Evolutionary conservation across 306 rosid genomes (phyloP), one percentile per base, ranked within the genome.

Genomic region (Inga leiocalycina): DNA sequence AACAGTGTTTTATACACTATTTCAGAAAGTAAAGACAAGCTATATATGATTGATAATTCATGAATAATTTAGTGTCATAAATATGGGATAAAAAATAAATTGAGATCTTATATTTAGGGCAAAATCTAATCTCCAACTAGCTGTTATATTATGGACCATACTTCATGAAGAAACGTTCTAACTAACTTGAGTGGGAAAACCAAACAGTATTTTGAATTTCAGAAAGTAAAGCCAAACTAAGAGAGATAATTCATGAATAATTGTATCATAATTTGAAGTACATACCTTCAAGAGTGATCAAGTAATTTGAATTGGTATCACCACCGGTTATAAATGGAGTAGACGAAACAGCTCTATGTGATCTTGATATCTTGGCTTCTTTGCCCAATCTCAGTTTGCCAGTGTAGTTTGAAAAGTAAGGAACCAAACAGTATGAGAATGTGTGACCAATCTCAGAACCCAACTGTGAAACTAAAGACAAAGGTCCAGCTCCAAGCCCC

Each of bases 351-450:
- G 44, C 69, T 2, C 24, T 44, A 10, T 24, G 4, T 8, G 27
- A 37, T 71, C 76, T 44, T 10, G 68, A 37, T 35, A 51, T 45
- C 1, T 2, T 39, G 2, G 80, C 64, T 24, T 51, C 22, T 4
- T 11, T 2, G 1, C 71, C 85, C 13, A 82, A 39, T 10, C 10
- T 82, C 2, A 82, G 70, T 39, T 51, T 82, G 0, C 84, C 56
- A 0, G 76, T 65, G 3, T 68, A 37, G 24, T 30, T 27, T 51
- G 70, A n/a, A 6, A 16, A 66, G 5, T 1, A 52, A 22, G 84
- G 80, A 6, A 81, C 69, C 76, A 82, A 17, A 43, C 85, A 82
- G 13, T 75, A 82, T 0, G 80, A 82, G 59, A 82, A 82, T 75
- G 22, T 82, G 11, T 51, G 24, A 49, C 37, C 80, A 5, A 82